phyloP scores from a whole-genome alignment of 371 early-diverging fungal species.

The Mucor indicus region DNA sequence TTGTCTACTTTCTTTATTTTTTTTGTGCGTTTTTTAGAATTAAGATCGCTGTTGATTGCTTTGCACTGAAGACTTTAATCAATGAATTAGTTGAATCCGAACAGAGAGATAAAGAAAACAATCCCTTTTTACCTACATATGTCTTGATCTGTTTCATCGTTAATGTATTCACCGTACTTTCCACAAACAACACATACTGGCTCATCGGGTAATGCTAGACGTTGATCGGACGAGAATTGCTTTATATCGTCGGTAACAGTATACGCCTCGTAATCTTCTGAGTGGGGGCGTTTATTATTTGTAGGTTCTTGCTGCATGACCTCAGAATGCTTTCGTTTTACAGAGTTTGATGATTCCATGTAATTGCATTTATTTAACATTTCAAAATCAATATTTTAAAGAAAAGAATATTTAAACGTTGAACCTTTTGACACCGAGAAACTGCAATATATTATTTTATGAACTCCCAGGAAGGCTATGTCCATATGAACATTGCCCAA shows the following conservation, averaged over 20 bases:
- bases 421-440: no score
- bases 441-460: no score
- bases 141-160: conserved; percentile 43
- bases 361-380: no score
- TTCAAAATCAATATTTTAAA: no score
- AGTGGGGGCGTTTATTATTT: background rate
- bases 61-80: conserved; percentile 44
- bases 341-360: no score
- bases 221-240: conserved; percentile 33
- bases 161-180: conserved; percentile 55
- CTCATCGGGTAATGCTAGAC: conserved; percentile 32
- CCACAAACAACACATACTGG: conserved; percentile 50
- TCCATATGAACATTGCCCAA: no score
- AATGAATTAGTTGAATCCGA: background rate
- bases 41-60: conserved; percentile 31
- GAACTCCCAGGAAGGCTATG: no score
- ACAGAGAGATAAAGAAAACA: background rate
- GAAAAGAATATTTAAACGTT: no score
- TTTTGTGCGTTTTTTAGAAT: conserved; percentile 2
- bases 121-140: conserved; percentile 43
- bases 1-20: background rate
- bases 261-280: background rate
- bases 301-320: background rate
- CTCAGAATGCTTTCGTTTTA: no score
- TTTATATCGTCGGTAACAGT: conserved; percentile 17